A percentile compares a stretch with the other conserved stretches of the same genome.
These are phyloP conservation scores for Puccinia brachypodii DNA, from an alignment of 1,284 basidiomycete species.

Conservation along the genomic window DNA sequence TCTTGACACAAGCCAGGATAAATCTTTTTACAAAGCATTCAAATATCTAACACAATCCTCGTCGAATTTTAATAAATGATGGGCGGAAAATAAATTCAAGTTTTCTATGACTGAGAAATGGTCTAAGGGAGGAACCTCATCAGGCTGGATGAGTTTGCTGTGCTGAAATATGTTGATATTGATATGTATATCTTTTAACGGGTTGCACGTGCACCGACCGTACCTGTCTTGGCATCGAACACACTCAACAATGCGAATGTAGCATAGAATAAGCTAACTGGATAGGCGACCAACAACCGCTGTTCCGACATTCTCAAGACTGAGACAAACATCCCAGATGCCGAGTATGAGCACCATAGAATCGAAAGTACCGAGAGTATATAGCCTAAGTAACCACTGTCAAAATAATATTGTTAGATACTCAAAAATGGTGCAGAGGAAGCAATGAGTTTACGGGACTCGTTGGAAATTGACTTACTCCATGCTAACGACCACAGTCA, in stretches of 20 bases:
- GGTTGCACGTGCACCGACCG: conserved; percentile 41
- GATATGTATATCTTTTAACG: conserved; percentile 8
- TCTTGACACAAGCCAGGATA: not conserved
- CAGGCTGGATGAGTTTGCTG: not conserved
- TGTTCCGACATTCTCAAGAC: conserved; percentile 92
- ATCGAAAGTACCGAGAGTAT: conserved; percentile 76
- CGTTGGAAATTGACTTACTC: conserved; percentile 66
- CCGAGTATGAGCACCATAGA: conserved; percentile 91
- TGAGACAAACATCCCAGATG: conserved; percentile 88
- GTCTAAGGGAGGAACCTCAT: too few species aligned
- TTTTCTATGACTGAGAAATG: too few species aligned
- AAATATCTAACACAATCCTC: not conserved
- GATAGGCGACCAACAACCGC: conserved; percentile 87
- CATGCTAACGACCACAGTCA: conserved; percentile 82
- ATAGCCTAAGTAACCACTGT: conserved; percentile 77
- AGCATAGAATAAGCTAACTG: conserved; percentile 77
- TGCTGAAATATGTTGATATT: not conserved
- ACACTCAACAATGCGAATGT: conserved; percentile 50
- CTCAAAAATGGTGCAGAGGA: conserved; percentile 1
- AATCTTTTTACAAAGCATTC: not conserved
- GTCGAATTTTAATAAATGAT: not conserved
- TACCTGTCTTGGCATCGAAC: conserved; percentile 50
- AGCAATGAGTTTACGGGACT: not conserved
- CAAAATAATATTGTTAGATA: conserved; percentile 47
- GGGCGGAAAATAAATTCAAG: too few species aligned